Conservation (phyloP, 257 asterid genomes). For the Verbascum thapsus region DNA sequence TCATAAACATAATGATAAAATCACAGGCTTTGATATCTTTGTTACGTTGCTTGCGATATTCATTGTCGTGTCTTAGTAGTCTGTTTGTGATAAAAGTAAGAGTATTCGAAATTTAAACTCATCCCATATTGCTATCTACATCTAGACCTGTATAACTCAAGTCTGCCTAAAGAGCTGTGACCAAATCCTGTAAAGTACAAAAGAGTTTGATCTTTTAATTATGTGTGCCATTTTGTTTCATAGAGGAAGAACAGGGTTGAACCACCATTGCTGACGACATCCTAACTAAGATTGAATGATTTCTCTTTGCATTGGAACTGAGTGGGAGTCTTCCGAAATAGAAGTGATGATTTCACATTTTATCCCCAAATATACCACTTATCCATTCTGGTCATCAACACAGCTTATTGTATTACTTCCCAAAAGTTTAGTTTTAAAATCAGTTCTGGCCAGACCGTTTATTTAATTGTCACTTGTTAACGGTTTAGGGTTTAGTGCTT, state of each 20-base stretch:
- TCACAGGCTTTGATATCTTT: not conserved
- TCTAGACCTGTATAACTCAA: not conserved
- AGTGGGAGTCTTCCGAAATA: not conserved
- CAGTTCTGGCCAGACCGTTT: too few relatives aligned
- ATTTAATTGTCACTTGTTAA: too few relatives aligned
- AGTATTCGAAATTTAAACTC: not conserved
- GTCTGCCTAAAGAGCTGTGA: not conserved
- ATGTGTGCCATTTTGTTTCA: not conserved
- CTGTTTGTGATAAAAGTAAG: conserved; percentile 18
- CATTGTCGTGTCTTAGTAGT: conserved; percentile 18
- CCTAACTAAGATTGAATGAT: not conserved
- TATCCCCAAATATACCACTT: not conserved
- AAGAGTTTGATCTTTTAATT: not conserved
- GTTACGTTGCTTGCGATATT: conserved; percentile 12
- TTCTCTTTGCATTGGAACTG: not conserved
- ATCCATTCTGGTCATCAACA: too few relatives aligned
- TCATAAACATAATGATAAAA: conserved; percentile 1
- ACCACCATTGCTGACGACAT: not conserved
- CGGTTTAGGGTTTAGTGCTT: too few relatives aligned
- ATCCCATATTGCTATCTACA: conserved; percentile 7
- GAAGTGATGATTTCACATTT: not conserved
- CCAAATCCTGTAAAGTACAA: not conserved
- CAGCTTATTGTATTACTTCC: too few relatives aligned
- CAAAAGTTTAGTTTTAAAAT: too few relatives aligned
- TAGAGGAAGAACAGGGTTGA: not conserved